Base-by-base conservation (phyloP, 2,329 filamentous ascomycete genomes). In the Verticillium isaacii region DNA sequence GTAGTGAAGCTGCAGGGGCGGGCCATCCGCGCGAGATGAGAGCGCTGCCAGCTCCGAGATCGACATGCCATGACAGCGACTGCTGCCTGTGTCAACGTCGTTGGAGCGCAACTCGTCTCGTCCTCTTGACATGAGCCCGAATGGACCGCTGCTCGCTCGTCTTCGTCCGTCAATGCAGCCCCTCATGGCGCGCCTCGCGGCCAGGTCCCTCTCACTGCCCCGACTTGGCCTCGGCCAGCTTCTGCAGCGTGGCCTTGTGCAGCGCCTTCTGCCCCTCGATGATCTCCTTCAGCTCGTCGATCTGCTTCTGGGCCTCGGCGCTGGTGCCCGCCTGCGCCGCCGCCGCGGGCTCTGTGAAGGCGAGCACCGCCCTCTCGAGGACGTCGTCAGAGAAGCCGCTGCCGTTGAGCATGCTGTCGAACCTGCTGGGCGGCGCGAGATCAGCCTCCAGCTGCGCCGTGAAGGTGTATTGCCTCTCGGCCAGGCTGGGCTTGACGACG, bases 401-500 rank as follows among this genome's bases (percentile, higher is more conserved):
- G 11, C 77, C 70, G 41, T 73, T 71, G 25, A 85, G 71, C 70
- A 83, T 76, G 52, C 74, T 73, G 58, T 72, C 72, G 59, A 86
- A 80, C 62, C 76, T 73, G 15, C 77, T 78, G n/a, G 76, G 69
- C 3, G 69, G 68, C 8, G 73, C 68, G 23, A 79, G 62, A 50
- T 79, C 74, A 1, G 75, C 70, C 15, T 79, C 78, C n/a, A 93
- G 77, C 71, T 91, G 88, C 14, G 86, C 78, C 17, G 82, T 88
- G 64, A 92, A 81, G 4, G 82, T 83, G 71, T 93, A 92, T 65
- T 82, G 84, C 45, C 84, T 80, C 64, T 85, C 82, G 58, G 83
- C 86, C 63, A 89, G 83, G 64, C 87, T 88, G n/a, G 94, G 94
- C 78, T 97, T 97, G 63, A 94, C 82, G 29, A 97, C 82, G 1